A percentile compares a stretch with the other conserved stretches of the same genome.
Conservation (phyloP, 1,284 basidiomycete species). For the Ceratobasidium sp. region DNA sequence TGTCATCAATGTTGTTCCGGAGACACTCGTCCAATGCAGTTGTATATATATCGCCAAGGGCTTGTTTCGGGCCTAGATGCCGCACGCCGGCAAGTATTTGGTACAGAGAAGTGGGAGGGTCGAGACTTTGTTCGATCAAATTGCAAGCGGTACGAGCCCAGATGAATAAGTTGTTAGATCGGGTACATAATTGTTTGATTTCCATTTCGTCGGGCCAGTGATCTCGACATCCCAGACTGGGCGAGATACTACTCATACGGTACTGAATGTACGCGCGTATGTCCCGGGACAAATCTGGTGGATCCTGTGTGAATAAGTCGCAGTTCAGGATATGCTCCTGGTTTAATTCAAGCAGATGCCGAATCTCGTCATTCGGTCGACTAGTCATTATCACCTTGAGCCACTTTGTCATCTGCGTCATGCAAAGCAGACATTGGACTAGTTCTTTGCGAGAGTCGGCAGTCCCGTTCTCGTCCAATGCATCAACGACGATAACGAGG, state of each 20-base stretch:
- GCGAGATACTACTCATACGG: not conserved
- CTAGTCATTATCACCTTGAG: conserved; percentile 45
- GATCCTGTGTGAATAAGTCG: not conserved
- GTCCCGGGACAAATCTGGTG: not conserved
- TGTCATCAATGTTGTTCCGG: not conserved
- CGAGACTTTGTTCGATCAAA: not conserved
- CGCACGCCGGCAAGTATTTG: conserved; percentile 3
- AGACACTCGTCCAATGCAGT: conserved; percentile 18
- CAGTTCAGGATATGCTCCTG: not conserved
- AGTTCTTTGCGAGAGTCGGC: conserved; percentile 11
- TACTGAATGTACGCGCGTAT: not conserved
- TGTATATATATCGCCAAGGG: conserved; percentile 13
- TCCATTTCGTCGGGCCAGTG: not conserved
- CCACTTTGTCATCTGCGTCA: not conserved
- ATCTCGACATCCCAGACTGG: not conserved
- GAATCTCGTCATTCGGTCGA: conserved; percentile 36
- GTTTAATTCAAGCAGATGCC: not conserved
- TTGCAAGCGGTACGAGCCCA: conserved; percentile 27
- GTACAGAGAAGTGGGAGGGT: conserved; percentile 6
- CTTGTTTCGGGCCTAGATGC: not conserved
- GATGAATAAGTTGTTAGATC: conserved; percentile 43
- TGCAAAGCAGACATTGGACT: not conserved
- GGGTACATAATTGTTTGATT: not conserved
- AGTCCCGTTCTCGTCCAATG: conserved; percentile 30
- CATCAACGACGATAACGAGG: conserved; percentile 39